Evolutionary conservation across 2,329 filamentous ascomycete genomes (phyloP).

Genomic region (Calonectria pteridis): DNA sequence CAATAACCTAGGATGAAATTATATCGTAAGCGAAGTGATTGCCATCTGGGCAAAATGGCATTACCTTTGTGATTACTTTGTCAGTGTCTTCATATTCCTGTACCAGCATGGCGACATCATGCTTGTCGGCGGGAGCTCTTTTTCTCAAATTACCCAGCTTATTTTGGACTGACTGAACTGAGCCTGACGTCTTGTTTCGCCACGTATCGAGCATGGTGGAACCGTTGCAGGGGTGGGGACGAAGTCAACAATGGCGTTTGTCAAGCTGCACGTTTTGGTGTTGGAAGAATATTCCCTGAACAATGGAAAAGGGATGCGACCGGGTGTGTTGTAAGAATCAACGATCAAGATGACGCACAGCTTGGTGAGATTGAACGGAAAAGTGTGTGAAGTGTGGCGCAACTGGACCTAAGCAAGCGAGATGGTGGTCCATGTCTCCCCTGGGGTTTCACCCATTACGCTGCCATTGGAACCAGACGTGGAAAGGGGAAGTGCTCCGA

Average conservation of each 20-base stretch:
- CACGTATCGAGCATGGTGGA: slow-evolving; percentile 13
- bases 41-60: not conserved
- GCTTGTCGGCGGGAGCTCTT: slow-evolving; percentile 17
- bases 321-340: not conserved
- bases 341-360: not conserved
- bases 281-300: not conserved
- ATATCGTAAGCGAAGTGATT: not conserved
- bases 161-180: slow-evolving; percentile 27
- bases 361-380: not conserved
- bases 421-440: slow-evolving; percentile 13
- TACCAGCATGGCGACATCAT: slow-evolving; percentile 19
- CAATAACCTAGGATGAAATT: slow-evolving; percentile 18
- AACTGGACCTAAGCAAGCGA: not conserved
- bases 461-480: not conserved
- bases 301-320: not conserved
- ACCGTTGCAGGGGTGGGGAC: not conserved
- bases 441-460: slow-evolving; percentile 16
- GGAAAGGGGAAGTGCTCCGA: slow-evolving; percentile 11
- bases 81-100: slow-evolving; percentile 28
- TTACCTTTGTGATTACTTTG: slow-evolving; percentile 25
- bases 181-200: slow-evolving; percentile 21
- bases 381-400: not conserved
- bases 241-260: not conserved
- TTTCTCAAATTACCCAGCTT: slow-evolving; percentile 24
- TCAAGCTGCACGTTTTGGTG: not conserved